Evolutionary conservation across 2,329 filamentous ascomycete genomes (phyloP), one percentile per base, ranked within the genome.

Genomic region (Thermoascus crustaceus): DNA sequence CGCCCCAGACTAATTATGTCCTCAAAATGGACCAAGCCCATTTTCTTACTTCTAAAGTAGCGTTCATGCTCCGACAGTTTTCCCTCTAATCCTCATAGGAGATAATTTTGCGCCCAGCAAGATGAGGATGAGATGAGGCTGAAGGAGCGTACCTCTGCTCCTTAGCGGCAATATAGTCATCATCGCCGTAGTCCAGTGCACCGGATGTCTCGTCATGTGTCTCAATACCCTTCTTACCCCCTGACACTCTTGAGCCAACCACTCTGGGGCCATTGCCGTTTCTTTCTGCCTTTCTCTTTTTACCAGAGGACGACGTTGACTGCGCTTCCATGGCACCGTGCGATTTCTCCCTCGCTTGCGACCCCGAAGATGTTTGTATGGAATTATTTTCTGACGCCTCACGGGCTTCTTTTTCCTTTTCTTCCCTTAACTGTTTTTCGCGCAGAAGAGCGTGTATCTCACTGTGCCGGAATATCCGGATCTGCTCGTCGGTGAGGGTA

Each of bases 401-500:
- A 2, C 13, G 24, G 7, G 9, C 23, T 8, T 19, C 17, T 13
- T 31, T 35, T 7, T 49, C 47, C n/a, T 54, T 44, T 33, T 64
- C 56, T 29, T 52, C 42, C 36, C 49, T 41, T 7, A 60, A 40
- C 43, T 64, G 53, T 35, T 53, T 56, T 40, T 71, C 66, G 42
- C 76, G 75, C 17, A 84, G 66, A 24, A 94, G 66, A 8, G 75
- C 63, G 52, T 91, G 80, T 14, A 94, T 73, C 59, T 96, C 89
- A 2, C 84, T 89, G 54, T 93, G 85, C 42, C 88, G 75, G 57
- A 95, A 95, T 42, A 94, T 89, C 35, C 77, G 76, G 47, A 95
- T 85, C 65, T 95, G 85, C 48, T 87, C 84, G 52, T 95, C 85
- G 7, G 88, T 95, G 49, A 96, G 69, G 11, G 87, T 94, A 25